These are phyloP conservation scores for Rhodamnia argentea DNA, from an alignment of 345 rosid genomes.

Conservation along the genomic window DNA sequence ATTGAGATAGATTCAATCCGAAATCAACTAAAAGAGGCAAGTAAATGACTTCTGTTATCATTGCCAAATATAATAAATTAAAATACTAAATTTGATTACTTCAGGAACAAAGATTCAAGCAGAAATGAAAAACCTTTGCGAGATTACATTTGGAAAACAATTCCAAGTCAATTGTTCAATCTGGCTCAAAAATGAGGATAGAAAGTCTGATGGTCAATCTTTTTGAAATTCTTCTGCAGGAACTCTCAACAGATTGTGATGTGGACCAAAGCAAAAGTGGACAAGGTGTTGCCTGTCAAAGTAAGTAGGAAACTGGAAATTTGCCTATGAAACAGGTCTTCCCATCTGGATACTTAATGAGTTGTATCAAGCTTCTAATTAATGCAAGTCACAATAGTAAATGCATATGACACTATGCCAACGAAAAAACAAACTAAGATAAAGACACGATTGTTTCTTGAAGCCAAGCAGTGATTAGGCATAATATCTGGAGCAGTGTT, in stretches of 20 bases:
- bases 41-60: background rate
- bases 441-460: background rate
- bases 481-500: background rate
- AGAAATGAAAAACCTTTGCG: background rate
- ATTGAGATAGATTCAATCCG: background rate
- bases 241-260: background rate
- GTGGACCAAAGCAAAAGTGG: background rate
- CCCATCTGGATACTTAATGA: background rate
- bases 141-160: background rate
- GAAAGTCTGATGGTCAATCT: background rate
- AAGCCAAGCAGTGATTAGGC: background rate
- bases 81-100: background rate
- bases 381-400: background rate
- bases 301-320: background rate
- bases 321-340: background rate
- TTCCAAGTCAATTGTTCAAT: background rate
- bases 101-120: background rate
- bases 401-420: background rate
- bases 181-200: background rate
- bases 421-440: background rate
- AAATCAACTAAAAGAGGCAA: background rate
- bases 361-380: background rate
- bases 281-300: background rate
- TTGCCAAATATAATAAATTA: background rate
- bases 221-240: background rate